These are phyloP conservation scores for Kwoniella sp. DNA, from an alignment of 768 basidiomycete species.

Conservation along the genomic window DNA sequence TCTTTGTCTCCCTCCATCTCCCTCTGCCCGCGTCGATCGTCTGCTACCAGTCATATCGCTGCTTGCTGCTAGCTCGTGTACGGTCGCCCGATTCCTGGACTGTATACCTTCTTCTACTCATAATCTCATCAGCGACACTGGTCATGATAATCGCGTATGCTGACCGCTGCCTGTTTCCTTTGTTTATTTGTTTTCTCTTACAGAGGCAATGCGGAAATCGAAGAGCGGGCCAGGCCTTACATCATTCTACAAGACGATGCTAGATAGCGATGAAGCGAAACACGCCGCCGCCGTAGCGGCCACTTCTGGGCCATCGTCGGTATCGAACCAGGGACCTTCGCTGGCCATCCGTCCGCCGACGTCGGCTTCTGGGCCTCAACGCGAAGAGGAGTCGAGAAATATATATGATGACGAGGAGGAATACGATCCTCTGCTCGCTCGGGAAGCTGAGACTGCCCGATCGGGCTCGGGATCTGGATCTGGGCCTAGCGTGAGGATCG, in stretches of 20 bases:
- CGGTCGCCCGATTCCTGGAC: no score
- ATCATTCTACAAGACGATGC: slow-evolving; percentile 56
- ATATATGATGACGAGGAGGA: slow-evolving; percentile 45
- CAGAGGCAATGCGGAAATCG: slow-evolving; percentile 52
- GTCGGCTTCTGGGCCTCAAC: slow-evolving; percentile 34
- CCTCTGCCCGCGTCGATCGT: no score
- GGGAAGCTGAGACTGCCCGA: slow-evolving; percentile 35
- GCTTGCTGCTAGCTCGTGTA: no score
- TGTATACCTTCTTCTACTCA: no score
- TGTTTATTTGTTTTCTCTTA: not conserved
- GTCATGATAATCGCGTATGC: slow-evolving; percentile 1
- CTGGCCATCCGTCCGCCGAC: slow-evolving; percentile 46
- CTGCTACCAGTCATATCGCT: no score
- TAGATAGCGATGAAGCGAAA: slow-evolving; percentile 52
- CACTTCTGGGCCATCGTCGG: slow-evolving; percentile 15
- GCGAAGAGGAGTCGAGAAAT: slow-evolving; percentile 8
- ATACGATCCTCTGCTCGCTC: slow-evolving; percentile 52
- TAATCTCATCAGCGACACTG: not conserved
- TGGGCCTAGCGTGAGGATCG: slow-evolving; percentile 59
- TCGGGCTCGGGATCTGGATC: not conserved
- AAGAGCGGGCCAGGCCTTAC: slow-evolving; percentile 56
- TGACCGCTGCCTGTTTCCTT: not conserved
- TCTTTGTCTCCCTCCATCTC: no score
- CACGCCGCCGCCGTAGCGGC: slow-evolving; percentile 88
- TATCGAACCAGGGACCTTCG: slow-evolving; percentile 39